A percentile compares a stretch with the other conserved stretches of the same genome.
Evolutionary conservation across 2,329 filamentous ascomycete genomes (phyloP).

Genomic region (Cephalotrichum gorgonifer): DNA sequence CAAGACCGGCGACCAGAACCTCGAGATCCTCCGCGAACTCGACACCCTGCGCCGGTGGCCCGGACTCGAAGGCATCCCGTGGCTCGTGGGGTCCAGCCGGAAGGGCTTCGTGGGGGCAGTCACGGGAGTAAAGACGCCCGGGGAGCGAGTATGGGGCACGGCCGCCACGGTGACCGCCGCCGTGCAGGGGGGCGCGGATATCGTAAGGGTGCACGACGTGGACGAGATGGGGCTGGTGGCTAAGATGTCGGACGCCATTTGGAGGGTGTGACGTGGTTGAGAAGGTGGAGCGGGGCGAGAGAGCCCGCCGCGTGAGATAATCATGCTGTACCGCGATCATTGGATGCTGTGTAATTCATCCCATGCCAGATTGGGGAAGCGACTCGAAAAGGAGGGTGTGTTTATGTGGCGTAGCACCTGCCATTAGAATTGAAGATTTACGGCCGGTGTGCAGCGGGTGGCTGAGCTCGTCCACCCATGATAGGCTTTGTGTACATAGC

Average conservation of each 20-base stretch:
- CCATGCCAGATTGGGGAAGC: neutral
- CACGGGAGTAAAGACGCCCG: slow-evolving; percentile 63
- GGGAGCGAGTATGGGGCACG: slow-evolving; percentile 71
- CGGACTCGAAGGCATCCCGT: slow-evolving; percentile 62
- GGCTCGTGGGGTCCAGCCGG: slow-evolving; percentile 80
- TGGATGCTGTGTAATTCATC: neutral
- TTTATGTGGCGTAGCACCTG: neutral
- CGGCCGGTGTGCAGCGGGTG: too few species aligned
- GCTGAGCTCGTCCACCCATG: too few species aligned
- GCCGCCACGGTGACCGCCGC: slow-evolving; percentile 80
- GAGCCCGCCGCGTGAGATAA: too few species aligned
- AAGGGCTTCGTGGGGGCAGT: slow-evolving; percentile 82
- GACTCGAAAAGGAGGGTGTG: neutral
- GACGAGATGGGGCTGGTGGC: slow-evolving; percentile 75
- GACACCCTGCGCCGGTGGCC: slow-evolving; percentile 54
- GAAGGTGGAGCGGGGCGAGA: too few species aligned
- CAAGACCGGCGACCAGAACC: slow-evolving; percentile 71
- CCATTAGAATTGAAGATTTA: neutral
- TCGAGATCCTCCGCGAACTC: slow-evolving; percentile 64
- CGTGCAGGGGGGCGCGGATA: slow-evolving; percentile 77
- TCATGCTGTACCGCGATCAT: neutral
- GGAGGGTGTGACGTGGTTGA: slow-evolving; percentile 37
- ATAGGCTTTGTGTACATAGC: too few species aligned
- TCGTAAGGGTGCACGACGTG: slow-evolving; percentile 88
- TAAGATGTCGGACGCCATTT: slow-evolving; percentile 89